These are phyloP conservation scores for Mycena leptocephala DNA, from an alignment of 768 basidiomycete species.

Conservation along the genomic window DNA sequence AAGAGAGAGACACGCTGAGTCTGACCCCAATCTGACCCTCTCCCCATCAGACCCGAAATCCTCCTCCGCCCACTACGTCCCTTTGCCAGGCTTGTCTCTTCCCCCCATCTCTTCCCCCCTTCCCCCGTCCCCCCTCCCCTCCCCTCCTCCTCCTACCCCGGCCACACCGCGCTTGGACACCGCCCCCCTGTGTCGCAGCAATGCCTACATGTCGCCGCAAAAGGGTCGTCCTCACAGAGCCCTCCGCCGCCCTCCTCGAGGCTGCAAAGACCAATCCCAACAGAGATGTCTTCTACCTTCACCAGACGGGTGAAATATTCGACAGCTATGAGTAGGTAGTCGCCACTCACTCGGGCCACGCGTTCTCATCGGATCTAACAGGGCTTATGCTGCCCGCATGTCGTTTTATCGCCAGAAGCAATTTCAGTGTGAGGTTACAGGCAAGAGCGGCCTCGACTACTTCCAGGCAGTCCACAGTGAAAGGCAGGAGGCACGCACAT, in stretches of 20 bases:
- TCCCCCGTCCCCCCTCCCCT: conserved; percentile 36
- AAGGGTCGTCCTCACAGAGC: conserved; percentile 90
- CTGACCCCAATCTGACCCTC: too few species aligned
- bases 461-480: conserved; percentile 96
- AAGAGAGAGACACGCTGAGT: too few species aligned
- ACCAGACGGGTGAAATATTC: conserved; percentile 98
- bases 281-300: conserved; percentile 91
- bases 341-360: conserved; percentile 43
- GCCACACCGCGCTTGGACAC: conserved; percentile 29
- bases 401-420: conserved; percentile 95
- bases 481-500: conserved; percentile 87
- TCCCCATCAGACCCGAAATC: neutral
- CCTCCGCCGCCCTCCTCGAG: conserved; percentile 79
- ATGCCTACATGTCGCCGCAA: conserved; percentile 95
- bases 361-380: conserved; percentile 46
- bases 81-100: conserved; percentile 59
- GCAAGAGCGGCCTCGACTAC: conserved; percentile 94
- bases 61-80: neutral
- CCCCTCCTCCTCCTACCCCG: conserved; percentile 32
- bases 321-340: conserved; percentile 92
- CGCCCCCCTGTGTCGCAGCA: conserved; percentile 39
- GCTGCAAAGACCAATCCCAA: conserved; percentile 75
- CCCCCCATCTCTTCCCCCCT: conserved; percentile 50
- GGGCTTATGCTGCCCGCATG: conserved; percentile 92
- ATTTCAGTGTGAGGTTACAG: conserved; percentile 98